These are phyloP conservation scores for Microbotryum intermedium DNA, from an alignment of 1,284 basidiomycete genomes.

Conservation along the genomic window DNA sequence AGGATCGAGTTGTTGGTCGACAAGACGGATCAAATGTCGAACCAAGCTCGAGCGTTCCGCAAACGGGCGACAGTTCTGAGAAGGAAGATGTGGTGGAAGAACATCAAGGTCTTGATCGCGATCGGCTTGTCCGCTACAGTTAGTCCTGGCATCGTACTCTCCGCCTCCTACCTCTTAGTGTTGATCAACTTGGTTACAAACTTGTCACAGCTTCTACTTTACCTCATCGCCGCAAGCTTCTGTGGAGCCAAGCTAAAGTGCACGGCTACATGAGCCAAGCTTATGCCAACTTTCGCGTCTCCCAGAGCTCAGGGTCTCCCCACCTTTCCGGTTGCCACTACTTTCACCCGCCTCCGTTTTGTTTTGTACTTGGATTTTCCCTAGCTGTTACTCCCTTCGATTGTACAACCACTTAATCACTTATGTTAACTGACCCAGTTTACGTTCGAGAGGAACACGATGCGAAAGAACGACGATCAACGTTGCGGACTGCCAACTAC, in stretches of 20 bases:
- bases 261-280: slow-evolving; percentile 40
- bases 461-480: neutral
- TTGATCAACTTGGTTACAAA: slow-evolving; percentile 19
- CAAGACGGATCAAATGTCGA: slow-evolving; percentile 92
- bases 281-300: too few relatives aligned
- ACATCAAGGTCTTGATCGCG: slow-evolving; percentile 43
- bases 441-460: too few relatives aligned
- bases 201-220: slow-evolving; percentile 47
- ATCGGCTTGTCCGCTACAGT: slow-evolving; percentile 2
- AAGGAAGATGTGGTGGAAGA: slow-evolving; percentile 95
- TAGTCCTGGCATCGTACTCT: slow-evolving; percentile 2
- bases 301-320: too few relatives aligned
- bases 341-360: neutral
- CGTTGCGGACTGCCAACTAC: neutral
- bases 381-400: too few relatives aligned
- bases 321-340: neutral
- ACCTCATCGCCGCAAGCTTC: slow-evolving; percentile 72
- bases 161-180: neutral
- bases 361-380: neutral
- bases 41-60: slow-evolving; percentile 91
- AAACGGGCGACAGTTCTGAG: slow-evolving; percentile 77
- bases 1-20: slow-evolving; percentile 94
- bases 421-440: too few relatives aligned
- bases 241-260: slow-evolving; percentile 69
- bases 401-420: too few relatives aligned